phyloP scores from a whole-genome alignment of 148 eudicot species.

The Talinum fruticosum region DNA sequence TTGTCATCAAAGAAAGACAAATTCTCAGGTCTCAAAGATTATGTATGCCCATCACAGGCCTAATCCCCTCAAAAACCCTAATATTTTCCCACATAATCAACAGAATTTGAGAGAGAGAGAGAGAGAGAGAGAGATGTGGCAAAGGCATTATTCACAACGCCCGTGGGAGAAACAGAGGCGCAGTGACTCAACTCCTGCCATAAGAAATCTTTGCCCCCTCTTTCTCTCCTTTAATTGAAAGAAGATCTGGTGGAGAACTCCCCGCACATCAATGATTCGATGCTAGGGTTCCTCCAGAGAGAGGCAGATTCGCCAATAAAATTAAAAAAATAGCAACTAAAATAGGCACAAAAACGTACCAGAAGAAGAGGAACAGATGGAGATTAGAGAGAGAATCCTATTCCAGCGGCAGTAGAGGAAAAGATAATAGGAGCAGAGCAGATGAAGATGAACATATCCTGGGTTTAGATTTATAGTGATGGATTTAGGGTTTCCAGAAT shows the following conservation, averaged over 20 bases:
- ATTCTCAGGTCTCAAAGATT: conserved; percentile 44
- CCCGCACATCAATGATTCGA: neutral
- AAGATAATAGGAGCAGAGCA: neutral
- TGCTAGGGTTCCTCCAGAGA: conserved; percentile 28
- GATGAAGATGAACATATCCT: neutral
- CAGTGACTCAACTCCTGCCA: conserved; percentile 41
- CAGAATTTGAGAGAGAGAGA: no score
- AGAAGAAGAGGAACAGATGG: neutral
- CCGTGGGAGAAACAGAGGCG: conserved; percentile 18
- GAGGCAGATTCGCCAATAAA: conserved; percentile 15
- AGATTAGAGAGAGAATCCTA: neutral
- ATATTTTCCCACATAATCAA: neutral
- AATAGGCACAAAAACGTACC: no score
- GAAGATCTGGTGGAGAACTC: neutral
- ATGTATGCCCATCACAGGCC: conserved; percentile 29
- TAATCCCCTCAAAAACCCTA: neutral
- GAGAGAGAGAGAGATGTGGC: conserved; percentile 16
- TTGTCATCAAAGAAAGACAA: conserved; percentile 37
- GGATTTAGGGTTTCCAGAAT: neutral
- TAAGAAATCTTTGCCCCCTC: conserved; percentile 22
- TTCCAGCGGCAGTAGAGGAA: neutral
- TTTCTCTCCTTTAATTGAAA: neutral
- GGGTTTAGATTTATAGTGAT: neutral
- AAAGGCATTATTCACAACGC: conserved; percentile 33
- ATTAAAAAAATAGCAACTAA: neutral